A percentile compares a stretch with the other conserved stretches of the same genome.
These are phyloP conservation scores for Tuber borchii DNA, from an alignment of 495 filamentous ascomycete genomes.

Conservation along the genomic window DNA sequence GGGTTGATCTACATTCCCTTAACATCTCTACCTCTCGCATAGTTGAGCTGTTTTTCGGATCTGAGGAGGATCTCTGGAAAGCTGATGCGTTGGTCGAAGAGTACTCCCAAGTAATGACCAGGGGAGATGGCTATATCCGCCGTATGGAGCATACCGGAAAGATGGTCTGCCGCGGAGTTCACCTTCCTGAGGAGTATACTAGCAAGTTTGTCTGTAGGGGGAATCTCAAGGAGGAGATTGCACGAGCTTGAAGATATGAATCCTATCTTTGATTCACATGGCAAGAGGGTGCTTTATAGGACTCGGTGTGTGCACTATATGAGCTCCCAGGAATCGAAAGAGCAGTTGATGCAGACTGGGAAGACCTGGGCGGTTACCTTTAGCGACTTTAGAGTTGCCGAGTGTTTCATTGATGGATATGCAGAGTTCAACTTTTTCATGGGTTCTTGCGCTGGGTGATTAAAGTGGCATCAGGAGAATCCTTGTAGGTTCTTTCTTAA, in stretches of 20 bases:
- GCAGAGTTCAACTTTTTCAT: too few relatives aligned
- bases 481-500: not conserved
- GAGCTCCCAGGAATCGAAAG: not conserved
- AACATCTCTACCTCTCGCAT: not conserved
- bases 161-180: not conserved
- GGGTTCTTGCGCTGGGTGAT: too few relatives aligned
- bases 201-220: not conserved
- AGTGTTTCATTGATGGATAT: too few relatives aligned
- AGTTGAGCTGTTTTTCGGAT: not conserved
- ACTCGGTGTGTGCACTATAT: not conserved
- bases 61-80: not conserved
- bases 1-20: not conserved
- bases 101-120: not conserved
- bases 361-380: not conserved
- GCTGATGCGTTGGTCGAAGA: not conserved
- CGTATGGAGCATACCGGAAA: not conserved
- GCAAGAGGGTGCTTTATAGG: slow-evolving; percentile 1
- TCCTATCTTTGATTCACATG: not conserved
- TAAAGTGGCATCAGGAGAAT: not conserved
- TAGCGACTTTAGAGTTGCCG: too few relatives aligned
- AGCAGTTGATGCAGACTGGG: not conserved
- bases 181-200: not conserved
- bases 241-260: not conserved
- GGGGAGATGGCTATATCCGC: not conserved
- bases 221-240: not conserved